Percentiles rank a stretch among this genome's conserved stretches.
Evolutionary conservation across 2,329 filamentous ascomycete genomes (phyloP).

Genomic region (Penicillium occitanis): DNA sequence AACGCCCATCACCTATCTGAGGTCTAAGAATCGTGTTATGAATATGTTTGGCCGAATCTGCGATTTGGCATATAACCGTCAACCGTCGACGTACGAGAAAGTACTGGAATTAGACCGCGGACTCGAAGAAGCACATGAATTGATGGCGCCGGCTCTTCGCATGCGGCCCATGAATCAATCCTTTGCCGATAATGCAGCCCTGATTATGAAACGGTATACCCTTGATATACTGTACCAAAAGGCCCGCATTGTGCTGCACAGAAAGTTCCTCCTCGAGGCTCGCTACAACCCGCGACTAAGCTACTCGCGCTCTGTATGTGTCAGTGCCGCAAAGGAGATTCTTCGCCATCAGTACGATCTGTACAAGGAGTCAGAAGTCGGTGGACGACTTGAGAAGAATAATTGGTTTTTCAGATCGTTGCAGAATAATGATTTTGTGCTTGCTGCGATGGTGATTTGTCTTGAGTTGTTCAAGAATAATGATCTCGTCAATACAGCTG

Average conservation of each 20-base stretch:
- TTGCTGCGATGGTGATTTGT: constrained; percentile 60
- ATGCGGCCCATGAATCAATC: constrained; percentile 30
- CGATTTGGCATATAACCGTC: constrained; percentile 33
- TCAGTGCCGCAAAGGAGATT: constrained; percentile 48
- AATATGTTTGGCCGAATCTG: constrained; percentile 33
- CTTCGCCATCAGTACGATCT: constrained; percentile 51
- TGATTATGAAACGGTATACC: constrained; percentile 54
- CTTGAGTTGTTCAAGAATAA: constrained; percentile 34
- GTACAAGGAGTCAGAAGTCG: constrained; percentile 51
- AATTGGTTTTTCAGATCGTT: constrained; percentile 60
- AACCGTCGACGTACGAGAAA: constrained; percentile 33
- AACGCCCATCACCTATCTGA: constrained; percentile 44
- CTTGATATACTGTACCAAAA: constrained; percentile 52
- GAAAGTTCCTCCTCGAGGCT: constrained; percentile 47
- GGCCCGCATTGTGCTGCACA: constrained; percentile 52
- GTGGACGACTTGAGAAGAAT: constrained; percentile 52
- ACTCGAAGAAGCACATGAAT: constrained; percentile 29
- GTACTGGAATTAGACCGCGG: constrained; percentile 33
- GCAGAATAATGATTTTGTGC: constrained; percentile 59
- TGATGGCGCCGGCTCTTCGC: constrained; percentile 20
- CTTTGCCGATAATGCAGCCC: constrained; percentile 47
- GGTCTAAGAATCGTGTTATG: constrained; percentile 35
- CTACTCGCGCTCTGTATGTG: constrained; percentile 47
- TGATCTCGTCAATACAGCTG: background rate
- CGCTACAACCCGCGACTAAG: constrained; percentile 35